Evolutionary conservation across 176 grass and related monocot species (phyloP).

Genomic region (Avena eriantha): DNA sequence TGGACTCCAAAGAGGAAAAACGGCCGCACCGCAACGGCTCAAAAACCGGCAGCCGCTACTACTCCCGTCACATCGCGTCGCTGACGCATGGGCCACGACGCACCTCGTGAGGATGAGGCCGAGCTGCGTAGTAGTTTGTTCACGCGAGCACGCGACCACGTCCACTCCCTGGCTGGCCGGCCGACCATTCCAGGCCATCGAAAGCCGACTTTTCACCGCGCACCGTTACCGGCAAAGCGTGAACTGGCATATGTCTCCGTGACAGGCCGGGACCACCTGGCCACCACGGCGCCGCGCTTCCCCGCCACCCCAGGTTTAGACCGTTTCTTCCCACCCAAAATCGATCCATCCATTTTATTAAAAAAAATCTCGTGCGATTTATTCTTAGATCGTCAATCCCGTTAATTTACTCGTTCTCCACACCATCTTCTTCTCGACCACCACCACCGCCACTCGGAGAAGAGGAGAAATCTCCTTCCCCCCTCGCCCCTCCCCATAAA

Average conservation of each 20-base stretch:
- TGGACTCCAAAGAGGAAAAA: background rate
- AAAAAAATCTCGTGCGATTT: background rate
- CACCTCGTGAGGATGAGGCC: too few species aligned
- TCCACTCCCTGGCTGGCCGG: background rate
- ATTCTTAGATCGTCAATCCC: background rate
- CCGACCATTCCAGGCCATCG: slow-evolving; percentile 4
- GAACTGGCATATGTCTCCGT: background rate
- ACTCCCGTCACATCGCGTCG: background rate
- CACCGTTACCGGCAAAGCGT: background rate
- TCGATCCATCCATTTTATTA: background rate
- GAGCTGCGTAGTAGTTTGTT: too few species aligned
- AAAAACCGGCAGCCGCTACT: slow-evolving; percentile 4
- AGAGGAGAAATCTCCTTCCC: background rate
- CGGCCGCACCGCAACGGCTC: background rate
- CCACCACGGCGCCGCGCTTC: background rate
- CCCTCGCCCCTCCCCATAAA: background rate
- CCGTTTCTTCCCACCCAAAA: slow-evolving; percentile 35
- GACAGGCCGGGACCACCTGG: background rate
- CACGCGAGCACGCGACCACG: background rate
- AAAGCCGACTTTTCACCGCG: slow-evolving; percentile 8
- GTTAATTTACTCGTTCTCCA: background rate
- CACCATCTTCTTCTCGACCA: background rate
- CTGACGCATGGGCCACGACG: too few species aligned
- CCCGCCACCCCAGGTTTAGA: background rate
- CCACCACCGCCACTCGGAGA: background rate